A percentile compares a stretch with the other conserved stretches of the same genome.
Evolutionary conservation across 2,329 filamentous ascomycete species (phyloP).

Genomic region (Neofusicoccum umdonicola): DNA sequence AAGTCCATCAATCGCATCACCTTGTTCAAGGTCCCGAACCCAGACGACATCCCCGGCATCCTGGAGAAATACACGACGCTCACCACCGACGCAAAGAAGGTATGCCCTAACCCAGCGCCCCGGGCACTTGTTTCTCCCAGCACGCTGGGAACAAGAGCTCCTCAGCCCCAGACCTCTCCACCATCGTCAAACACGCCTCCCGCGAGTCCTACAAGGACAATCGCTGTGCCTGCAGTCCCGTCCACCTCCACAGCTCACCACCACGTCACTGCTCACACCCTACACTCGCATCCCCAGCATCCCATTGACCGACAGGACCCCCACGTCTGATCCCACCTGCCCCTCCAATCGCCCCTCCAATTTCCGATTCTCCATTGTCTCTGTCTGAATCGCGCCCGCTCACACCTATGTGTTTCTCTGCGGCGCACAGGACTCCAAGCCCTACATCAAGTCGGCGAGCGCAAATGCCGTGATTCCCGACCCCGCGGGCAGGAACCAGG

Average conservation of each 20-base stretch:
- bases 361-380: neutral
- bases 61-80: constrained; percentile 35
- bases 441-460: constrained; percentile 60
- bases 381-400: neutral
- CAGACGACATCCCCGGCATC: constrained; percentile 28
- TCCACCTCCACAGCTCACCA: neutral
- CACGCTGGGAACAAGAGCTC: neutral
- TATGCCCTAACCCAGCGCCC: constrained; percentile 21
- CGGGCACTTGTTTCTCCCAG: neutral
- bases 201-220: neutral
- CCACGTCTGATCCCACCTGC: neutral
- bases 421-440: constrained; percentile 59
- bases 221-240: neutral
- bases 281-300: neutral
- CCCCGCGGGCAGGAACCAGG: constrained; percentile 52
- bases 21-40: constrained; percentile 36
- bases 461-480: constrained; percentile 55
- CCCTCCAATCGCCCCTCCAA: neutral
- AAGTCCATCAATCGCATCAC: constrained; percentile 33
- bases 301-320: neutral
- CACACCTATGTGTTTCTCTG: neutral
- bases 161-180: neutral
- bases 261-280: neutral
- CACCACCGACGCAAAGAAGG: constrained; percentile 33
- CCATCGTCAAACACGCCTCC: neutral